These are phyloP conservation scores for Leptomonas seymouri DNA, from an alignment of 208 protist species.

Conservation along the genomic window DNA sequence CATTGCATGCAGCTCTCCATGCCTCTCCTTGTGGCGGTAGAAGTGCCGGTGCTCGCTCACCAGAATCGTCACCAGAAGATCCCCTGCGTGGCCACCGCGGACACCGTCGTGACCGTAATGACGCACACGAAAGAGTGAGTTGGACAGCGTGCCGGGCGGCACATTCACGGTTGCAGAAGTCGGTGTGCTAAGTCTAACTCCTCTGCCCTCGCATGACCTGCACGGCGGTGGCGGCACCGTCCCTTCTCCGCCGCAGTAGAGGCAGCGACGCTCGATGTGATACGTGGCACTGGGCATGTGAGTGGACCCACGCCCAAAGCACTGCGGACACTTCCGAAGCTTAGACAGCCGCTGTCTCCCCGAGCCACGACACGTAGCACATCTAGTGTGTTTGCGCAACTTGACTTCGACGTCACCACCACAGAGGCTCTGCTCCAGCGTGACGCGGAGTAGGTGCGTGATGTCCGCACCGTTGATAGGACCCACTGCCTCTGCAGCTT, in stretches of 20 bases:
- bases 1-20: constrained; percentile 67
- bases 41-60: constrained; percentile 82
- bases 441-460: constrained; percentile 62
- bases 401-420: constrained; percentile 58
- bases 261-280: constrained; percentile 82
- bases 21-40: constrained; percentile 35
- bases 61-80: constrained; percentile 75
- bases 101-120: constrained; percentile 81
- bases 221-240: constrained; percentile 64
- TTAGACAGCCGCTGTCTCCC: constrained; percentile 43
- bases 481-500: constrained; percentile 39
- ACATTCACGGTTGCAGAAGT: constrained; percentile 48
- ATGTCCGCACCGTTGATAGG: constrained; percentile 60
- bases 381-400: constrained; percentile 51
- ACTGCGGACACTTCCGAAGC: constrained; percentile 75
- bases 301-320: constrained; percentile 67
- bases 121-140: constrained; percentile 47
- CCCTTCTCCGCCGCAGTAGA: constrained; percentile 80
- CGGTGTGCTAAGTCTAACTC: constrained; percentile 36
- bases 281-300: constrained; percentile 85
- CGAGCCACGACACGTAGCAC: constrained; percentile 52
- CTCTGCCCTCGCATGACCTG: constrained; percentile 57
- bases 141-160: constrained; percentile 40
- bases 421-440: constrained; percentile 72
- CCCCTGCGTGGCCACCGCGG: constrained; percentile 74